These are phyloP conservation scores for Saitozyma podzolica DNA, from an alignment of 768 basidiomycete species.

Conservation along the genomic window DNA sequence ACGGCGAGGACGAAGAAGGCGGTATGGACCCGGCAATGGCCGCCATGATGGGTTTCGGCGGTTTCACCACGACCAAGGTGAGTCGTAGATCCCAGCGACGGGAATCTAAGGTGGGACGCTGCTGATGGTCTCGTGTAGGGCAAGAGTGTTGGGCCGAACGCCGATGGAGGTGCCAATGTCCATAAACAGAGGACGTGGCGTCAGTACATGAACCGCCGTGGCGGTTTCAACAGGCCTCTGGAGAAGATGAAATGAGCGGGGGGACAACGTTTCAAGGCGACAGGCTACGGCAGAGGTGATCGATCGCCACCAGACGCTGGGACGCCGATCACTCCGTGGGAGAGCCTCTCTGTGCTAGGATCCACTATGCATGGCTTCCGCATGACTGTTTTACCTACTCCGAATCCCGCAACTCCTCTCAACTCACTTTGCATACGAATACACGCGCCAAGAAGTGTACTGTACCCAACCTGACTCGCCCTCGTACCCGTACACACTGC, in stretches of 20 bases:
- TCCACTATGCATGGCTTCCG: too few species aligned
- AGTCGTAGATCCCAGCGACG: slow-evolving; percentile 10
- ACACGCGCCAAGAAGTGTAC: too few species aligned
- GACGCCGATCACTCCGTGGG: neutral
- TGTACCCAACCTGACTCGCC: too few species aligned
- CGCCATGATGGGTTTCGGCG: slow-evolving; percentile 89
- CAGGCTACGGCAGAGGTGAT: too few species aligned
- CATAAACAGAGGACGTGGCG: slow-evolving; percentile 84
- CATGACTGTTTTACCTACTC: too few species aligned
- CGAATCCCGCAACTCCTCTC: too few species aligned
- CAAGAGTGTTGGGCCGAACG: slow-evolving; percentile 59
- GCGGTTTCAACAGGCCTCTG: slow-evolving; percentile 65
- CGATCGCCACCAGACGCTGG: too few species aligned
- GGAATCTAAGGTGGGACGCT: too few species aligned
- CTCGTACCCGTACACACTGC: neutral
- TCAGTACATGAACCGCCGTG: slow-evolving; percentile 93
- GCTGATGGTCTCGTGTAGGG: slow-evolving; percentile 45
- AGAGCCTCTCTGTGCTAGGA: neutral
- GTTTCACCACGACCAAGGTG: slow-evolving; percentile 90
- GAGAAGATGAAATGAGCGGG: slow-evolving; percentile 83
- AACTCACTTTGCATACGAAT: too few species aligned
- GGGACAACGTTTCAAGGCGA: neutral
- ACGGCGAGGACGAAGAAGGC: slow-evolving; percentile 40
- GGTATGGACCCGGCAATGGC: slow-evolving; percentile 71
- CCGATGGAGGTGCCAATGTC: slow-evolving; percentile 43